phyloP scores from a whole-genome alignment of 2,329 filamentous ascomycete species.

The Colletotrichum melonis region DNA sequence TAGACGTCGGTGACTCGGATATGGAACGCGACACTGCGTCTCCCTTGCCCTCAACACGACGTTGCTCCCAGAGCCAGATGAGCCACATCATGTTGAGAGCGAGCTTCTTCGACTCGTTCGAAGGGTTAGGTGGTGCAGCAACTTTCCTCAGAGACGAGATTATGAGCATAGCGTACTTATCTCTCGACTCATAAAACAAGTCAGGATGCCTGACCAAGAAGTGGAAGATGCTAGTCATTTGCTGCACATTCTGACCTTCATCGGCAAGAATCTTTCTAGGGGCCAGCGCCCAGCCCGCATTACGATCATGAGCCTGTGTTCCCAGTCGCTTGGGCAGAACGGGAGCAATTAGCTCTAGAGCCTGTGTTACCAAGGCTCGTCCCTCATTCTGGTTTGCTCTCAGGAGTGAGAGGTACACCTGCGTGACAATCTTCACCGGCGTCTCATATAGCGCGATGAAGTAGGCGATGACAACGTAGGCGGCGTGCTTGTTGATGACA shows the following conservation, averaged over 20 bases:
- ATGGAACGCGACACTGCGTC: constrained; percentile 51
- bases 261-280: constrained; percentile 92
- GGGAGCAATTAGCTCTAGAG: constrained; percentile 92
- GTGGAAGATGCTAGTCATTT: constrained; percentile 97
- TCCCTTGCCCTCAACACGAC: constrained; percentile 74
- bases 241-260: constrained; percentile 93
- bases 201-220: constrained; percentile 94
- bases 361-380: constrained; percentile 90
- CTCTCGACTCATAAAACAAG: constrained; percentile 93
- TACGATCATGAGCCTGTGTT: constrained; percentile 73
- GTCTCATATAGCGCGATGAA: constrained; percentile 98
- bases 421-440: constrained; percentile 92
- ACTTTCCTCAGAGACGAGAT: constrained; percentile 92
- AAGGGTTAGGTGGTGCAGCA: constrained; percentile 83
- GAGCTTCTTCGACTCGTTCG: constrained; percentile 90
- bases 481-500: constrained; percentile 98
- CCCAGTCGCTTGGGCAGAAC: constrained; percentile 88
- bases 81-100: constrained; percentile 91
- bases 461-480: constrained; percentile 96
- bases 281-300: constrained; percentile 89
- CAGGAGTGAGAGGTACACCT: constrained; percentile 92
- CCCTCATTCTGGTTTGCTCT: constrained; percentile 97
- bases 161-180: constrained; percentile 90
- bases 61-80: constrained; percentile 93
- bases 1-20: constrained; percentile 78